A percentile compares a stretch with the other conserved stretches of the same genome.
Evolutionary conservation across 148 eudicot genomes (phyloP).

Genomic region (Agrostemma githago): DNA sequence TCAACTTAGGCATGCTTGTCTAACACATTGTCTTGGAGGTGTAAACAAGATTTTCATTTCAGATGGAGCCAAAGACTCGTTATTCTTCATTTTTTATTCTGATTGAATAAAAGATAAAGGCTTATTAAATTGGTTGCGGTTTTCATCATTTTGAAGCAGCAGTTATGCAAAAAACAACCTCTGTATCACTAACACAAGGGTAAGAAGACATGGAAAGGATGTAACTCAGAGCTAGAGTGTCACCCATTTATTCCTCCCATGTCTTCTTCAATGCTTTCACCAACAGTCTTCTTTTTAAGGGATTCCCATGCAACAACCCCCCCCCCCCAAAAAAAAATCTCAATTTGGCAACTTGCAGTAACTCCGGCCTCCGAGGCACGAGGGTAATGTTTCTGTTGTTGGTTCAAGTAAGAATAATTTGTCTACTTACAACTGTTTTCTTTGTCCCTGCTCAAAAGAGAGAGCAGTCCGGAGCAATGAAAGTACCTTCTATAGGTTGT

Average conservation of each 20-base stretch:
- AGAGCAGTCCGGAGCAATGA: neutral
- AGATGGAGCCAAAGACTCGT: neutral
- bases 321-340: too few relatives aligned
- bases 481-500: conserved; percentile 92
- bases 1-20: neutral
- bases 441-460: neutral
- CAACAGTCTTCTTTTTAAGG: too few relatives aligned
- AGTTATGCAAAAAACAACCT: neutral
- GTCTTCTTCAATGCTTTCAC: too few relatives aligned
- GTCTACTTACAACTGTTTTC: neutral
- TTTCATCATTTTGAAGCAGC: neutral
- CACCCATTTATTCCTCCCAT: too few relatives aligned
- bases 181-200: neutral
- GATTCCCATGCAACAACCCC: too few relatives aligned
- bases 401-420: neutral
- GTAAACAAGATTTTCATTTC: neutral
- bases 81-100: neutral
- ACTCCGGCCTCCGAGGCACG: neutral
- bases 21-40: neutral
- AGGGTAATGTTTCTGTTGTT: neutral
- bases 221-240: too few relatives aligned
- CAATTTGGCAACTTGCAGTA: too few relatives aligned
- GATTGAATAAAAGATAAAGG: neutral
- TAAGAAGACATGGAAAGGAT: too few relatives aligned
- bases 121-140: neutral